A percentile compares a stretch with the other conserved stretches of the same genome.
phyloP scores from a whole-genome alignment of 2,329 filamentous ascomycete genomes.

The Xylariaceae sp. region DNA sequence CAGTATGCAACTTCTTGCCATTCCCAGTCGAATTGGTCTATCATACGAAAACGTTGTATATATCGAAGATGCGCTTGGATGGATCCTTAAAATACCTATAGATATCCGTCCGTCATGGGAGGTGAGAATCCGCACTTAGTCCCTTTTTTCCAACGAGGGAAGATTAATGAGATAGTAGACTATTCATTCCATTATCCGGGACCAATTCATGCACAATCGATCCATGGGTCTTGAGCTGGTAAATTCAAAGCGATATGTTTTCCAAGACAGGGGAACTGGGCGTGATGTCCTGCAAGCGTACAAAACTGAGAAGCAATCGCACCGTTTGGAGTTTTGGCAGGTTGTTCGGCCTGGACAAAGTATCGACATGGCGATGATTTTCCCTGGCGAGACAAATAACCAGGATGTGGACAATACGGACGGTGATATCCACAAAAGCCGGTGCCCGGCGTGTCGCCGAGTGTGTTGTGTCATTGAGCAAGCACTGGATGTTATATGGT shows the following conservation, averaged over 20 bases:
- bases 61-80: not conserved
- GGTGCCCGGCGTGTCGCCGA: not conserved
- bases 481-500: not conserved
- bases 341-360: not conserved
- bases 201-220: not conserved
- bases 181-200: not conserved
- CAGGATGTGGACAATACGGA: not conserved
- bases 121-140: not conserved
- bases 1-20: not conserved
- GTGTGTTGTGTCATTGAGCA: not conserved
- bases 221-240: not conserved
- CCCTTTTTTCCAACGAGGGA: not conserved
- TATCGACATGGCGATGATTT: not conserved
- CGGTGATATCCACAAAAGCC: not conserved
- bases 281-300: no score
- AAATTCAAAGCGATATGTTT: not conserved
- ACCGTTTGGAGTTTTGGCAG: not conserved
- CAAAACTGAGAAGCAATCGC: not conserved
- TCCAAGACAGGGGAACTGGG: not conserved
- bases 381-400: not conserved
- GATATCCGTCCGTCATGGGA: not conserved
- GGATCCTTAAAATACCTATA: not conserved
- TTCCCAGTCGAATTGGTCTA: not conserved
- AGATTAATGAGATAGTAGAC: not conserved
- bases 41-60: not conserved